phyloP scores from a whole-genome alignment of 192 early-diverging fungal species.

The Irineochytrium annulatum region DNA sequence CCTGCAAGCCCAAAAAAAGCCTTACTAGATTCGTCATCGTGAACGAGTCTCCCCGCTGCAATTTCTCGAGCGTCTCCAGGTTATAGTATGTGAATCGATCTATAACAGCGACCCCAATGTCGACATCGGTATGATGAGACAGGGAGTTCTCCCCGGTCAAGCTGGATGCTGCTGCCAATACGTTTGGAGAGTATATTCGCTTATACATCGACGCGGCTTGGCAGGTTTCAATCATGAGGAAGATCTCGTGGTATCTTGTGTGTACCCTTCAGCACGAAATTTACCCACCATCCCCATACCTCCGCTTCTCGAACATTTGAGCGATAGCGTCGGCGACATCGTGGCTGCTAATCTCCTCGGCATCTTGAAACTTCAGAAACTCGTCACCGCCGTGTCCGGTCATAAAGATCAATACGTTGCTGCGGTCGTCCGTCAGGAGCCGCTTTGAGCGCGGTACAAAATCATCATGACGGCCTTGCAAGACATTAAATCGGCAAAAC shows the following conservation, averaged over 20 bases:
- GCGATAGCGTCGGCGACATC: slow-evolving; percentile 95
- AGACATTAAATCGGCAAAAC: neutral
- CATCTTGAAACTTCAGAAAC: slow-evolving; percentile 98
- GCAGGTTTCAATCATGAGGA: slow-evolving; percentile 98
- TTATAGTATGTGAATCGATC: slow-evolving; percentile 98
- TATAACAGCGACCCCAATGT: slow-evolving; percentile 95
- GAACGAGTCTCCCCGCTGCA: slow-evolving; percentile 73
- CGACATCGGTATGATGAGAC: slow-evolving; percentile 85
- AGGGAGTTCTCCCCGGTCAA: slow-evolving; percentile 86
- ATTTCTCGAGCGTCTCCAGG: slow-evolving; percentile 80
- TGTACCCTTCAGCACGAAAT: neutral
- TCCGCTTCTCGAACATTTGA: slow-evolving; percentile 96
- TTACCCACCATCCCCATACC: slow-evolving; percentile 32
- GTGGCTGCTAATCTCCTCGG: slow-evolving; percentile 92
- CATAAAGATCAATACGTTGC: slow-evolving; percentile 96
- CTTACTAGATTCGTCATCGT: slow-evolving; percentile 68
- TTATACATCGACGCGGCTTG: slow-evolving; percentile 97
- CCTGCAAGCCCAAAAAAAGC: neutral
- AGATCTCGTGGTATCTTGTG: slow-evolving; percentile 87
- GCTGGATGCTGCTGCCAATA: slow-evolving; percentile 87
- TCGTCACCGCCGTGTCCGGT: slow-evolving; percentile 99
- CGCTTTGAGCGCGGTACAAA: slow-evolving; percentile 92
- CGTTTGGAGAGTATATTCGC: slow-evolving; percentile 89
- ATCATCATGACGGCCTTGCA: slow-evolving; percentile 70
- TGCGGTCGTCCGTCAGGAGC: slow-evolving; percentile 90